These are phyloP conservation scores for Kwoniella sp. DNA, from an alignment of 768 basidiomycete species.

Conservation along the genomic window DNA sequence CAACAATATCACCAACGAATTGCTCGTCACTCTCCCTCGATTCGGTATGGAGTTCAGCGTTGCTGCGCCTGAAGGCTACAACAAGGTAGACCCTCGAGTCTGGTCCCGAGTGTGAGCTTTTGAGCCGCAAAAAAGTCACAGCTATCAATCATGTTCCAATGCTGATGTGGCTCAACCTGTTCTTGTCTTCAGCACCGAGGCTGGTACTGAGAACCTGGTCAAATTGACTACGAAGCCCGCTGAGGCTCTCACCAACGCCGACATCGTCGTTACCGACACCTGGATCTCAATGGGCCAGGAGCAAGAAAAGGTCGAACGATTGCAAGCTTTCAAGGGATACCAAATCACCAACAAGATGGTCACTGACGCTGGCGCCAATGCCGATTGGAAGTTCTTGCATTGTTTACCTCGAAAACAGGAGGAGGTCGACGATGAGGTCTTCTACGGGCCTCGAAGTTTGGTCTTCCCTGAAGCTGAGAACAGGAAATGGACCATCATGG, in stretches of 20 bases:
- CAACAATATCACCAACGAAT: constrained; percentile 93
- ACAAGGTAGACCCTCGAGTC: constrained; percentile 61
- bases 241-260: constrained; percentile 84
- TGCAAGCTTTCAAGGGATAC: constrained; percentile 85
- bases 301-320: constrained; percentile 81
- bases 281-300: constrained; percentile 99
- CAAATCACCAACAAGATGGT: constrained; percentile 91
- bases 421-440: constrained; percentile 97
- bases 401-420: constrained; percentile 89
- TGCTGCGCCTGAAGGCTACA: constrained; percentile 69
- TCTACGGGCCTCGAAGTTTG: constrained; percentile 86
- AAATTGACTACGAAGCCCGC: constrained; percentile 61
- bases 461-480: constrained; percentile 96
- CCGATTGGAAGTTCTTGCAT: constrained; percentile 92
- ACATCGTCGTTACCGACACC: constrained; percentile 96
- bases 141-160: too few relatives aligned
- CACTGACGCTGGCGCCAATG: constrained; percentile 74
- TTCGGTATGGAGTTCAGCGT: constrained; percentile 83
- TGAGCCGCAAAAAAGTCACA: too few relatives aligned
- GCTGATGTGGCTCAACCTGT: not conserved
- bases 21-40: constrained; percentile 92
- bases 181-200: constrained; percentile 33
- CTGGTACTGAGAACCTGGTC: constrained; percentile 43
- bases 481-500: constrained; percentile 95
- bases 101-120: constrained; percentile 77